A percentile compares a stretch with the other conserved stretches of the same genome.
Evolutionary conservation across 306 rosid species (phyloP).

Genomic region (Spatholobus suberectus): DNA sequence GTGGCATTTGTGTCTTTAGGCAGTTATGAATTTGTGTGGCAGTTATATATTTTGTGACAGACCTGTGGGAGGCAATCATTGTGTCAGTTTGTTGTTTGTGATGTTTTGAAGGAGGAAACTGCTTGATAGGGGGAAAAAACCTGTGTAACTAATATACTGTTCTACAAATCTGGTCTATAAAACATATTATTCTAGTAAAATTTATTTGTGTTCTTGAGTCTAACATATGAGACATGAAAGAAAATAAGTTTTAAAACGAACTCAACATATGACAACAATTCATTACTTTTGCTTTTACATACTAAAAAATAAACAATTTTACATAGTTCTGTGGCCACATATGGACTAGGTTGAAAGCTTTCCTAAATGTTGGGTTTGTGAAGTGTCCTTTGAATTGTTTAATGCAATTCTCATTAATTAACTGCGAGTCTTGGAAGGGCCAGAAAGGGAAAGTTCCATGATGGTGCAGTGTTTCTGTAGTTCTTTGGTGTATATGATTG

Average conservation of each 20-base stretch:
- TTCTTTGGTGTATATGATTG: neutral
- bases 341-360: neutral
- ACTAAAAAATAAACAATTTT: neutral
- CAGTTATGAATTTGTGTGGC: neutral
- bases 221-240: constrained; percentile 39
- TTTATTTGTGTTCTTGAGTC: neutral
- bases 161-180: neutral
- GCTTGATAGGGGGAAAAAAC: neutral
- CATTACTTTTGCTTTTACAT: constrained; percentile 1
- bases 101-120: neutral
- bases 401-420: neutral
- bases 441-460: neutral
- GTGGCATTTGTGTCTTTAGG: neutral
- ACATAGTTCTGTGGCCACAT: neutral
- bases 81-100: neutral
- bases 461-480: neutral
- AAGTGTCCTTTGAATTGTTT: constrained; percentile 15
- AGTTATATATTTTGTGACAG: neutral
- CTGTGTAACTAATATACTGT: neutral
- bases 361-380: neutral
- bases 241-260: constrained; percentile 21
- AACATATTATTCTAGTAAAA: neutral
- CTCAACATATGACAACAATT: neutral
- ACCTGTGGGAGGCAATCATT: neutral
- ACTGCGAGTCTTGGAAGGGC: constrained; percentile 1